Evolutionary conservation across 768 basidiomycete species (phyloP), one percentile per base, ranked within the genome.

Genomic region (Termitomyces sp.): DNA sequence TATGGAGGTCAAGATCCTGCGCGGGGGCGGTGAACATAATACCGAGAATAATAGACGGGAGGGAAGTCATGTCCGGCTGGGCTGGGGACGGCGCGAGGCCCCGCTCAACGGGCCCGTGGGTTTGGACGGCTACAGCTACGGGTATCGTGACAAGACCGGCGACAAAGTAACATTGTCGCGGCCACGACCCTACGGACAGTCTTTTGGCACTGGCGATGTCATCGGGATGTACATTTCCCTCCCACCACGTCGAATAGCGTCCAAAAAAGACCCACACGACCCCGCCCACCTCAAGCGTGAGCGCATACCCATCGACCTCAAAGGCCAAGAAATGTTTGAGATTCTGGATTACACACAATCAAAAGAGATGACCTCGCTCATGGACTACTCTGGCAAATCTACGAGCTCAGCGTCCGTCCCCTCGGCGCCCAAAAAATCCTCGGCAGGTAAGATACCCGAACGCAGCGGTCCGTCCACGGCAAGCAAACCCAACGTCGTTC

Each of bases 321-420:
- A 96, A 72, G 92, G 92, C n/a, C 94, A 96, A 72, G 90, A 93
- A 61, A 94, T 95, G 69, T 98, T 98, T 70, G 97, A 99, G 75
- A 86, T 86, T 59, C 77, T 92, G 60, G 96, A 98, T 70, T 98
- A 97, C 69, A 73, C 85, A 10, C 84, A 86, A 58, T 84, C 81
- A 30, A 97, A 95, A 70, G 97, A 99, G 74, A 98, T 98, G 97
- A 77, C 81, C 13, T 77, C 86, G 38, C 83, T 98, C 60, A 85
- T 95, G 80, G 92, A 94, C 62, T 85, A 82, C 67, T 80, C 83
- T 46, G 80, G 76, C 16, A 89, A 88, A 69, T 72, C 80, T 3
- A 78, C 78, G 6, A 78, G 74, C 56, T 78, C 83, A 4, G 73
- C 78, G 3, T 81, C 84, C 38, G 73, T 84, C 6, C 85, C 83